phyloP scores from a whole-genome alignment of 345 rosid genomes.

The Sonneratia caseolaris region DNA sequence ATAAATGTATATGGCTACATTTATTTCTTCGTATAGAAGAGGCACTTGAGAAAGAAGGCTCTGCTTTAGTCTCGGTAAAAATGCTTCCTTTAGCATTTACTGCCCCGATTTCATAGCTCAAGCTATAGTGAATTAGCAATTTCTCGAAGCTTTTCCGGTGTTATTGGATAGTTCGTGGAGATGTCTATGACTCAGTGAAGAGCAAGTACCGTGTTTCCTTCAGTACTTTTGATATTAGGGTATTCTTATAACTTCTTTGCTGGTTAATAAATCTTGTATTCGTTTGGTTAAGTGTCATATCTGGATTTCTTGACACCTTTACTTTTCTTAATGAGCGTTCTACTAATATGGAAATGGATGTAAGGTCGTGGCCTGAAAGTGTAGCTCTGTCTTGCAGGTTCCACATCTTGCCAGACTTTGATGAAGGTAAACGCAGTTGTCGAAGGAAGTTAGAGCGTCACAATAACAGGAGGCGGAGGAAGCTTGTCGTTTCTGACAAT shows the following conservation, averaged over 20 bases:
- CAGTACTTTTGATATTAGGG: neutral
- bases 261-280: too few relatives aligned
- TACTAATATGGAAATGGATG: neutral
- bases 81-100: neutral
- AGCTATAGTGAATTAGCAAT: neutral
- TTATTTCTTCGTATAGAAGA: neutral
- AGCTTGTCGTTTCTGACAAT: slow-evolving; percentile 35
- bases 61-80: neutral
- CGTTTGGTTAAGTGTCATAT: neutral
- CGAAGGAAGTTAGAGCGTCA: slow-evolving; percentile 91
- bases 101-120: neutral
- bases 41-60: neutral
- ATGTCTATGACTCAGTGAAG: neutral
- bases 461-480: slow-evolving; percentile 71
- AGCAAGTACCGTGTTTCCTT: neutral
- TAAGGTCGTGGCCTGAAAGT: neutral
- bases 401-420: slow-evolving; percentile 74
- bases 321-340: neutral
- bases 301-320: neutral
- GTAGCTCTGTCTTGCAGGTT: slow-evolving; percentile 40
- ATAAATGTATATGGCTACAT: neutral
- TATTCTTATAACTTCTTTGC: too few relatives aligned
- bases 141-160: neutral
- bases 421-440: slow-evolving; percentile 89
- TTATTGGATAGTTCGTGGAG: neutral